Evolutionary conservation across 192 early-diverging fungal species (phyloP), one percentile per base, ranked within the genome.

Genomic region (Rhizophlyctis rosea): DNA sequence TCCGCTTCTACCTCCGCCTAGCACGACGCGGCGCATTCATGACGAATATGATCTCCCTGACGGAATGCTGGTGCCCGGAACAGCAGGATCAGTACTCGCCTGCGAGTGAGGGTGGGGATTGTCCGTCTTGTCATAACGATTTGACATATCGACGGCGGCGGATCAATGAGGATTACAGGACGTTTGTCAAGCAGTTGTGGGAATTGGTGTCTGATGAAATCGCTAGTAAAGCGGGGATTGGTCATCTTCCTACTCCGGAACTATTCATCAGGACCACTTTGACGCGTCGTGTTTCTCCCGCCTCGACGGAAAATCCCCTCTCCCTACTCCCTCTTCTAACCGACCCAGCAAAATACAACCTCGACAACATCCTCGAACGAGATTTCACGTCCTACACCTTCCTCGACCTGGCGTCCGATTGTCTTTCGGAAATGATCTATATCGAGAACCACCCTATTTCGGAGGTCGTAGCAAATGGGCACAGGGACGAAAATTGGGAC

Each of bases 1-100:
- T 68, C 25, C 67, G 67, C 23, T 61, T 68, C 53, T 61, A 61
- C 34, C 50, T 62, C 4, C 52, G 23, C n/a, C n/a, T 27, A 56
- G 21, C 4, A 31, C 9, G 27, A 63, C 51, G 34, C 52, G 7
- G 30, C 34, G 11, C n/a, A 28, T 14, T 25, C 7, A 29, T 28
- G 11, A 16, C 7, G 28, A 24, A 57, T 18, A 57, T 57, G n/a
- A 54, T 29, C 13, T 54, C 24, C 18, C 13, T 16, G 29, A 27
- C 14, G 24, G 29, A 24, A 54, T 16, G 25, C 13, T 21, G 24
- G 13, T 24, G 52, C 18, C 47, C 23, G 47, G 47, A 47, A 23
- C 23, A 21, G 2, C 23, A 36, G n/a, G n/a, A n/a, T n/a, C n/a
- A n/a, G n/a, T n/a, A n/a, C n/a, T n/a, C n/a, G n/a, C n/a, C n/a